A percentile compares a stretch with the other conserved stretches of the same genome.
phyloP scores from a whole-genome alignment of 208 protist genomes.

The Borovskyia barvae region DNA sequence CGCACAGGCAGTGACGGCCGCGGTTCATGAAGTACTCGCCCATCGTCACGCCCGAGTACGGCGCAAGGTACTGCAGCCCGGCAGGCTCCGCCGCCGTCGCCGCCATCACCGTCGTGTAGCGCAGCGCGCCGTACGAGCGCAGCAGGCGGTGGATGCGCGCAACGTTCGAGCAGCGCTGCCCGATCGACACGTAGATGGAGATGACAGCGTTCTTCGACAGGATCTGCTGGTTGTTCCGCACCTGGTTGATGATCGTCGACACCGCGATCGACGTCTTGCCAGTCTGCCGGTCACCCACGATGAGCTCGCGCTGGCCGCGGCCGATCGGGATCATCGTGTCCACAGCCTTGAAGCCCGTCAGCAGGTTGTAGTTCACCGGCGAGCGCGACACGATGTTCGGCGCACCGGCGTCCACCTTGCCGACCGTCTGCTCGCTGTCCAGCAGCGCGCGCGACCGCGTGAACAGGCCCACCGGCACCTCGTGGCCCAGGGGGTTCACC shows the following conservation, averaged over 20 bases:
- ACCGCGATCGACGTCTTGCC: slow-evolving; percentile 94
- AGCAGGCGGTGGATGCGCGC: slow-evolving; percentile 87
- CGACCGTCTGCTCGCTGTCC: slow-evolving; percentile 38
- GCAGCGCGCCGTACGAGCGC: slow-evolving; percentile 79
- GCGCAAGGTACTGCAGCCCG: slow-evolving; percentile 91
- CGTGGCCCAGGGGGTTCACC: slow-evolving; percentile 81
- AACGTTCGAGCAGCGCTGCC: slow-evolving; percentile 93
- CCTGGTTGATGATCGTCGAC: slow-evolving; percentile 94
- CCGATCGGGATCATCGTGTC: slow-evolving; percentile 94
- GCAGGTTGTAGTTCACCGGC: slow-evolving; percentile 93
- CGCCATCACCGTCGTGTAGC: slow-evolving; percentile 90
- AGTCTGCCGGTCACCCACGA: slow-evolving; percentile 93
- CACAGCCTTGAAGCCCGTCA: slow-evolving; percentile 92
- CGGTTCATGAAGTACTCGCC: slow-evolving; percentile 93
- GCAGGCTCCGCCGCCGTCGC: slow-evolving; percentile 90
- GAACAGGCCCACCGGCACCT: slow-evolving; percentile 72
- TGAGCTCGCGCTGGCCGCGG: slow-evolving; percentile 93
- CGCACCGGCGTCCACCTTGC: slow-evolving; percentile 89
- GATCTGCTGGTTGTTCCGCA: slow-evolving; percentile 85
- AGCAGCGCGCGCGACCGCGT: slow-evolving; percentile 55
- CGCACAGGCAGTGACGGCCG: slow-evolving; percentile 90
- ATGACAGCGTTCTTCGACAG: slow-evolving; percentile 89
- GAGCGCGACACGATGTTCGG: slow-evolving; percentile 92
- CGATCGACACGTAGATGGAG: slow-evolving; percentile 93
- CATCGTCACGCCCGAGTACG: slow-evolving; percentile 90